Evolutionary conservation across 129 eudicot species (phyloP).

Genomic region (Arctium minus): DNA sequence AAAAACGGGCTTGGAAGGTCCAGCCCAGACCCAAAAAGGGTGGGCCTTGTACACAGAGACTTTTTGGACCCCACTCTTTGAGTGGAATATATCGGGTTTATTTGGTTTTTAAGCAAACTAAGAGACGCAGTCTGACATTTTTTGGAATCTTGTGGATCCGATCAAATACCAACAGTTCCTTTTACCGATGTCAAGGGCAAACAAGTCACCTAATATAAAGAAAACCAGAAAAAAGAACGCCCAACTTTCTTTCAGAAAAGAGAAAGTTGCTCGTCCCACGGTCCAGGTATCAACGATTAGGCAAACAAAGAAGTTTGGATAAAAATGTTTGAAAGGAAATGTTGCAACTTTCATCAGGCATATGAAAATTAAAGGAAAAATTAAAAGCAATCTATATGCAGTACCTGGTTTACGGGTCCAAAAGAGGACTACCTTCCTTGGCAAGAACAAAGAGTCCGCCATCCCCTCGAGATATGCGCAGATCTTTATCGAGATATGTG

Average conservation of each 20-base stretch:
- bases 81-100: not conserved
- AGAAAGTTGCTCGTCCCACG: too few relatives aligned
- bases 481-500: slow-evolving; percentile 86
- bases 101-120: too few relatives aligned
- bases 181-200: not conserved
- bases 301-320: too few relatives aligned
- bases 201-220: not conserved
- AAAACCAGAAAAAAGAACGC: not conserved
- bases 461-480: slow-evolving; percentile 94
- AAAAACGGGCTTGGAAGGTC: too few relatives aligned
- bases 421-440: slow-evolving; percentile 84
- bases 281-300: too few relatives aligned
- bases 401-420: slow-evolving; percentile 62
- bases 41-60: too few relatives aligned
- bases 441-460: slow-evolving; percentile 98
- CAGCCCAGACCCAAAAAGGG: too few relatives aligned
- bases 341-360: not conserved
- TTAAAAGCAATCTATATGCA: not conserved
- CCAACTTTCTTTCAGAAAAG: not conserved
- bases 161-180: not conserved
- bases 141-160: too few relatives aligned
- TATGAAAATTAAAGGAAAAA: not conserved
- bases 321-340: not conserved
- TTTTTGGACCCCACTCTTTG: not conserved
- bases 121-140: too few relatives aligned